A percentile compares a stretch with the other conserved stretches of the same genome.
Conservation (phyloP, 2,329 filamentous ascomycete genomes). For the Nemania diffusa region DNA sequence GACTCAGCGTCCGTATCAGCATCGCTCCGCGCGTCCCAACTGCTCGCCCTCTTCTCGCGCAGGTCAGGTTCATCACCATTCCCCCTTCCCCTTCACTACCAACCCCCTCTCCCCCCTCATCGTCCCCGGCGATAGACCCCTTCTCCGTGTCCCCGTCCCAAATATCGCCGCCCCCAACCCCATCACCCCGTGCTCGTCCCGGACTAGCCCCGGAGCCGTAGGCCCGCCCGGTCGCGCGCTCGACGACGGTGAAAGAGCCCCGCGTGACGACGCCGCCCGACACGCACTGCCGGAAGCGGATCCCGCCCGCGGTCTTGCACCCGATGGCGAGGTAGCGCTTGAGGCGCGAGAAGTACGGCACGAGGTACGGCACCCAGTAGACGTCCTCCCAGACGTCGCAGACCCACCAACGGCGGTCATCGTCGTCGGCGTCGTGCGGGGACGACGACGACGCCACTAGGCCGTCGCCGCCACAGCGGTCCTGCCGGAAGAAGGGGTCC, state of each 20-base stretch:
- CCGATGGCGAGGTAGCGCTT: slow-evolving; percentile 34
- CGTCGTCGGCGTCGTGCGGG: neutral
- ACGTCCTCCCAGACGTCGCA: slow-evolving; percentile 34
- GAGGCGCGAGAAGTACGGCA: slow-evolving; percentile 34
- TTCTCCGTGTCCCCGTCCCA: slow-evolving; percentile 32
- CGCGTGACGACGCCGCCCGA: slow-evolving; percentile 22
- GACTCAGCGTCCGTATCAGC: slow-evolving; percentile 24
- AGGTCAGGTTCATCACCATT: too few relatives aligned
- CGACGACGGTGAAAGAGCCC: slow-evolving; percentile 25
- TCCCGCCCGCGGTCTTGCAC: slow-evolving; percentile 26
- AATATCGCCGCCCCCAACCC: neutral
- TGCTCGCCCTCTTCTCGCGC: neutral
- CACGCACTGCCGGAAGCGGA: slow-evolving; percentile 29
- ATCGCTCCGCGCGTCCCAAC: slow-evolving; percentile 22
- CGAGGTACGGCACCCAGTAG: slow-evolving; percentile 32
- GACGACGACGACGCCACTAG: neutral
- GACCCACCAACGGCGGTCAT: slow-evolving; percentile 20
- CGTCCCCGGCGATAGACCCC: slow-evolving; percentile 12
- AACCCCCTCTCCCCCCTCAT: neutral
- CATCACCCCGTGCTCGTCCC: too few relatives aligned
- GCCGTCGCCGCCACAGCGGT: slow-evolving; percentile 12
- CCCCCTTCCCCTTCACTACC: neutral
- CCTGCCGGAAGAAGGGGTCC: slow-evolving; percentile 29
- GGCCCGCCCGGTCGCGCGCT: slow-evolving; percentile 19
- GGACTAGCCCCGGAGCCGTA: neutral